Evolutionary conservation across 257 asterid species (phyloP).

Genomic region (Voacanga thouarsii): DNA sequence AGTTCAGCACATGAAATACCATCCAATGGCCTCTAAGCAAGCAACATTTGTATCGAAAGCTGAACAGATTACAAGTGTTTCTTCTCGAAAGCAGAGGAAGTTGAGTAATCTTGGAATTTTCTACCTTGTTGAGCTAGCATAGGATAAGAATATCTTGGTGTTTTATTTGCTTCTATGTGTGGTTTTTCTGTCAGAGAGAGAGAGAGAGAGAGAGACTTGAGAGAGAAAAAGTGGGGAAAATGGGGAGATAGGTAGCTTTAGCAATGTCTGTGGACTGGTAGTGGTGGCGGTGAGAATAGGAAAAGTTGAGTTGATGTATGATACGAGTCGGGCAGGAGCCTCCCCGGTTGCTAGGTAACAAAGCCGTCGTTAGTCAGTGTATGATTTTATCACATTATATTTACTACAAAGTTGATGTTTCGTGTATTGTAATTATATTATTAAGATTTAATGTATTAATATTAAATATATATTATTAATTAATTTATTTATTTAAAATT

Average conservation of each 20-base stretch:
- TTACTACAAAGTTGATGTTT: no score
- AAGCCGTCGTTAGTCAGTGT: not conserved
- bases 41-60: slow-evolving; percentile 1
- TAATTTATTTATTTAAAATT: no score
- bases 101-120: not conserved
- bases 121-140: not conserved
- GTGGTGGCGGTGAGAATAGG: not conserved
- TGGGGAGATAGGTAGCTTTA: slow-evolving; percentile 16
- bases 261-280: slow-evolving; percentile 9
- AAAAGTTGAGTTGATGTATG: not conserved
- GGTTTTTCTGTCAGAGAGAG: not conserved
- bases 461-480: no score
- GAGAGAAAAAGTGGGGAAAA: slow-evolving; percentile 17
- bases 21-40: not conserved
- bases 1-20: not conserved
- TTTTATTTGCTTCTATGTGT: not conserved
- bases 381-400: no score
- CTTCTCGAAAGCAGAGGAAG: not conserved
- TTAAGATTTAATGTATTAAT: no score
- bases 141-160: slow-evolving; percentile 6
- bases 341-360: not conserved
- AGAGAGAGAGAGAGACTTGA: slow-evolving; percentile 19
- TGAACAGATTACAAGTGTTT: not conserved
- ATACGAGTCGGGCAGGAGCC: not conserved
- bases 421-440: no score